These are phyloP conservation scores for Phlyctochytrium arcticum DNA, from an alignment of 192 early-diverging fungal genomes.

Conservation along the genomic window DNA sequence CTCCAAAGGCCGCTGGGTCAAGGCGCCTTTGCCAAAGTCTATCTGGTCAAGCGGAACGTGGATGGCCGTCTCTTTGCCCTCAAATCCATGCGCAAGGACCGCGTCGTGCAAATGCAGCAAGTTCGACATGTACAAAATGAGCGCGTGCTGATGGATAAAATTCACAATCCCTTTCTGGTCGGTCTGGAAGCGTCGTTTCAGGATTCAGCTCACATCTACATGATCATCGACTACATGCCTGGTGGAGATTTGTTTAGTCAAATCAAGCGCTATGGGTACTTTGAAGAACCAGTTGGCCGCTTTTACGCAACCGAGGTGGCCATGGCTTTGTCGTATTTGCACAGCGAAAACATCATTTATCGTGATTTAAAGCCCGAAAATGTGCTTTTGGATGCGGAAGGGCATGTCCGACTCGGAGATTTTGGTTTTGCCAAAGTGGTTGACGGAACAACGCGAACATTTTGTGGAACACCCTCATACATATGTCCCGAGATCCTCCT, in stretches of 20 bases:
- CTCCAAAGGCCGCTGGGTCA: conserved; percentile 80
- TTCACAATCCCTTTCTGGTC: conserved; percentile 43
- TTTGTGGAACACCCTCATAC: conserved; percentile 80
- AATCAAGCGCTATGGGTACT: conserved; percentile 37
- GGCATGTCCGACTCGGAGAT: conserved; percentile 72
- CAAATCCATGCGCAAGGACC: conserved; percentile 84
- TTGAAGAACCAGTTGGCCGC: conserved; percentile 20
- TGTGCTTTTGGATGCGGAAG: conserved; percentile 63
- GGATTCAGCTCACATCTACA: conserved; percentile 38
- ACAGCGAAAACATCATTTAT: conserved; percentile 38
- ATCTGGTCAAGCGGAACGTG: conserved; percentile 69
- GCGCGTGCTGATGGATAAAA: conserved; percentile 66
- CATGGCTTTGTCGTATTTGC: conserved; percentile 35
- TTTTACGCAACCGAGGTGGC: conserved; percentile 30
- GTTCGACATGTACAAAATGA: conserved; percentile 73
- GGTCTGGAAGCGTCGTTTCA: conserved; percentile 40
- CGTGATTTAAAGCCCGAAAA: conserved; percentile 49
- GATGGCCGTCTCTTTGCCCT: conserved; percentile 80
- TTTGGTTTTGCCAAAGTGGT: conserved; percentile 75
- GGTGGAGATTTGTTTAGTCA: conserved; percentile 82
- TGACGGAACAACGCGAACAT: conserved; percentile 57
- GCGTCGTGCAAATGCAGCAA: conserved; percentile 84
- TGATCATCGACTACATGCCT: conserved; percentile 48
- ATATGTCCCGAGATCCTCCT: conserved; percentile 55
- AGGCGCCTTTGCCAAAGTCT: conserved; percentile 88